These are phyloP conservation scores for Rhizopus delemar DNA, from an alignment of 371 early-diverging fungal genomes.

Conservation along the genomic window DNA sequence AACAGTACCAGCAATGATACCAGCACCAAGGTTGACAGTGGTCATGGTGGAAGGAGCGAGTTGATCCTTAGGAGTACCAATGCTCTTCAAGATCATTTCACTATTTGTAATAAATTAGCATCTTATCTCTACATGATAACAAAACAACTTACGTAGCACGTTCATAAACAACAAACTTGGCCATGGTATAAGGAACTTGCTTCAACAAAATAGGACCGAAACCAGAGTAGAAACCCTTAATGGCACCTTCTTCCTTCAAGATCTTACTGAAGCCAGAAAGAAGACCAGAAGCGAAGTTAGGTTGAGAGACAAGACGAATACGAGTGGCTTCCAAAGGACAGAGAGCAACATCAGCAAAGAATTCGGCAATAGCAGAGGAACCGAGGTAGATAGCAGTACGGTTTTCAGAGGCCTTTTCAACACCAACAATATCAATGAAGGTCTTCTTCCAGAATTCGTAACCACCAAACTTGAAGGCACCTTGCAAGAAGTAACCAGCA, in stretches of 20 bases:
- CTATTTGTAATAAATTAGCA: slow-evolving; percentile 13
- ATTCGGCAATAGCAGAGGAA: slow-evolving; percentile 86
- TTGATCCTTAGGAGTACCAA: slow-evolving; percentile 59
- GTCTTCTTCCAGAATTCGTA: slow-evolving; percentile 90
- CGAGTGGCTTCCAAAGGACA: slow-evolving; percentile 82
- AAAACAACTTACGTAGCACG: slow-evolving; percentile 48
- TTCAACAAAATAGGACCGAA: slow-evolving; percentile 77
- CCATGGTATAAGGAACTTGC: slow-evolving; percentile 73
- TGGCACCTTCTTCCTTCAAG: slow-evolving; percentile 68
- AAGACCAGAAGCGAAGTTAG: slow-evolving; percentile 69
- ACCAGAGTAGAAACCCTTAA: slow-evolving; percentile 77
- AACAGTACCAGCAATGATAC: slow-evolving; percentile 62
- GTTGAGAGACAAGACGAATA: slow-evolving; percentile 78
- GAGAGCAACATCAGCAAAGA: slow-evolving; percentile 89
- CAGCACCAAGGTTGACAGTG: slow-evolving; percentile 50
- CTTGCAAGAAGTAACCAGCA: slow-evolving; percentile 88
- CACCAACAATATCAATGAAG: slow-evolving; percentile 70
- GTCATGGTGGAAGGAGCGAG: slow-evolving; percentile 49
- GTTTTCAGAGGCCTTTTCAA: slow-evolving; percentile 79
- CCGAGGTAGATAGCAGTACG: slow-evolving; percentile 83
- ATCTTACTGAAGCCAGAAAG: slow-evolving; percentile 61
- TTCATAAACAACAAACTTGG: slow-evolving; percentile 64
- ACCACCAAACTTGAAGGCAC: slow-evolving; percentile 90
- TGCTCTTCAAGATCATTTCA: slow-evolving; percentile 49
- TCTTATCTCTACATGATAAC: too few species aligned